Evolutionary conservation across 371 early-diverging fungal species (phyloP).

Genomic region (Actinomortierella ambigua): DNA sequence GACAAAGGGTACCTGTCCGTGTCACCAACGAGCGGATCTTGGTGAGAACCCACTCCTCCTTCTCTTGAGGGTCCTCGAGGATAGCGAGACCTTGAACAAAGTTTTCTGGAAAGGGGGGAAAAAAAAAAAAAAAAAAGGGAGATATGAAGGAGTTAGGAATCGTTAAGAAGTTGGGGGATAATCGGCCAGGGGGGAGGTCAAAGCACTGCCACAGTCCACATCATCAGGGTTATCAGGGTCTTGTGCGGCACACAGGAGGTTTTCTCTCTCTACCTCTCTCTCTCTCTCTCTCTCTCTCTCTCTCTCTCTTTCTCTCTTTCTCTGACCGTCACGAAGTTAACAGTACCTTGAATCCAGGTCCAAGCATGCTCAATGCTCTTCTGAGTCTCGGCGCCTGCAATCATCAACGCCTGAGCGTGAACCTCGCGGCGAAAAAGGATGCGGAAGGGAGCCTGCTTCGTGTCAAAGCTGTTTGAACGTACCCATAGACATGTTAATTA

Average conservation of each 20-base stretch:
- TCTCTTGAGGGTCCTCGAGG: slow-evolving; percentile 79
- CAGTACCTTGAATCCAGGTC: slow-evolving; percentile 84
- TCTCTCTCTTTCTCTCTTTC: too few species aligned
- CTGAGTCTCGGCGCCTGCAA: slow-evolving; percentile 80
- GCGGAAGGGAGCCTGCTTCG: slow-evolving; percentile 93
- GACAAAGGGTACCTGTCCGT: slow-evolving; percentile 62
- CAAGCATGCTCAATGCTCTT: slow-evolving; percentile 86
- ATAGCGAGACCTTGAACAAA: slow-evolving; percentile 68
- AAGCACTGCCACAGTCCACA: too few species aligned
- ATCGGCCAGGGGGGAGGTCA: neutral
- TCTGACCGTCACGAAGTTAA: too few species aligned
- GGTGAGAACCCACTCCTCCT: slow-evolving; percentile 83
- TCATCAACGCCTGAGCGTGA: slow-evolving; percentile 56
- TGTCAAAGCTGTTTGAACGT: slow-evolving; percentile 71
- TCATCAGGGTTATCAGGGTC: too few species aligned
- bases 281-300: too few species aligned
- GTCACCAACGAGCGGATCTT: slow-evolving; percentile 90
- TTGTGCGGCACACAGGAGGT: too few species aligned
- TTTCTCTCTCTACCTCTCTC: too few species aligned
- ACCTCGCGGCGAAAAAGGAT: slow-evolving; percentile 78
- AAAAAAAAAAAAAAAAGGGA: slow-evolving; percentile 8
- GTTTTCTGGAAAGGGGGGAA: slow-evolving; percentile 56
- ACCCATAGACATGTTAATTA: neutral
- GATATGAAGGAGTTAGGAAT: neutral
- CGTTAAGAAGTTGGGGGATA: neutral